Evolutionary conservation across 108 stramenopile genomes (phyloP).

Genomic region (Epipyxis sp.): DNA sequence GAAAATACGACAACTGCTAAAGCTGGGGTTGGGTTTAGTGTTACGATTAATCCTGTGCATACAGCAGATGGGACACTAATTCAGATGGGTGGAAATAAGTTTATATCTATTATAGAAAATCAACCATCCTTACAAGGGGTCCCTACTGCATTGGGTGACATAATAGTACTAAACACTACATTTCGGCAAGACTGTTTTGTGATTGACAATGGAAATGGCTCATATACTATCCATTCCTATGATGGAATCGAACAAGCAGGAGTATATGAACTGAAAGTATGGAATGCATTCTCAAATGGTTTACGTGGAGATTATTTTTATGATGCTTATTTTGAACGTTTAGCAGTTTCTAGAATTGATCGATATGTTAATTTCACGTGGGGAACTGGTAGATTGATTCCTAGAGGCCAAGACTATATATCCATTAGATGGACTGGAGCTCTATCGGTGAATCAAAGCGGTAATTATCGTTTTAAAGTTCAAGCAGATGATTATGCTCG

Average conservation of each 20-base stretch:
- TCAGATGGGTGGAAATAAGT: neutral
- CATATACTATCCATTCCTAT: neutral
- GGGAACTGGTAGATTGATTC: constrained; percentile 43
- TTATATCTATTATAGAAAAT: neutral
- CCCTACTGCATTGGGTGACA: too few species aligned
- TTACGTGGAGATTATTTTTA: constrained; percentile 4
- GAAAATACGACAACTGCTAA: neutral
- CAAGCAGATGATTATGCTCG: constrained; percentile 66
- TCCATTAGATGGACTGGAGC: constrained; percentile 69
- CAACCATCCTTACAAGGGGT: too few species aligned
- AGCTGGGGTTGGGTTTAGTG: neutral
- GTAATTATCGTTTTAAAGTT: constrained; percentile 60
- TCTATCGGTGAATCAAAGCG: constrained; percentile 57
- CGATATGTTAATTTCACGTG: constrained; percentile 25
- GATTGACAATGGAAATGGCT: neutral
- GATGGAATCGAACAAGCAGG: constrained; percentile 1
- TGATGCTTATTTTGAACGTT: constrained; percentile 24
- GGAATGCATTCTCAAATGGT: constrained; percentile 18
- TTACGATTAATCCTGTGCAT: neutral
- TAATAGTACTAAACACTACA: too few species aligned
- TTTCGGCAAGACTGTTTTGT: constrained; percentile 11
- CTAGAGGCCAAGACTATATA: constrained; percentile 64
- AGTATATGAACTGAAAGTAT: neutral
- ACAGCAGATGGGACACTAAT: neutral
- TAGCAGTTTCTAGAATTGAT: constrained; percentile 6